Conservation (phyloP, 805 yeast species). For the Barnettozyma salicaria region DNA sequence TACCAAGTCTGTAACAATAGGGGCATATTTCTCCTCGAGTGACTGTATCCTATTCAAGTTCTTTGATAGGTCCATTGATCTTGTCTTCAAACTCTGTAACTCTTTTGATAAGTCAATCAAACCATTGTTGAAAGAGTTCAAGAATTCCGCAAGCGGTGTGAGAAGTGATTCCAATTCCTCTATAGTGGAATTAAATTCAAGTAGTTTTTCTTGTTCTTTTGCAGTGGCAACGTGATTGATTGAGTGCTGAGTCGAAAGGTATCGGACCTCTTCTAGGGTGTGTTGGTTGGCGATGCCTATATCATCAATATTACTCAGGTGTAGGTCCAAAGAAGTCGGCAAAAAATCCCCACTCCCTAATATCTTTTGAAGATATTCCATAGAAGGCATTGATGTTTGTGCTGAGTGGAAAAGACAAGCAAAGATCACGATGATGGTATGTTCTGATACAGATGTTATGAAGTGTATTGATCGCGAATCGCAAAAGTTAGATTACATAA, state of each 20-base stretch:
- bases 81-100: slow-evolving; percentile 51
- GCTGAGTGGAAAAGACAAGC: too few relatives aligned
- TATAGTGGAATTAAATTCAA: slow-evolving; percentile 16
- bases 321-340: neutral
- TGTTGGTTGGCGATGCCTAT: slow-evolving; percentile 2
- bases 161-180: slow-evolving; percentile 24
- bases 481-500: too few relatives aligned
- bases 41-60: slow-evolving; percentile 43
- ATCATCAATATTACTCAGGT: neutral
- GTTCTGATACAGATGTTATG: too few relatives aligned
- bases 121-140: slow-evolving; percentile 52
- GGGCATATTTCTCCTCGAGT: slow-evolving; percentile 52
- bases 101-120: slow-evolving; percentile 51
- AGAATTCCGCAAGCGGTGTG: slow-evolving; percentile 46
- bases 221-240: slow-evolving; percentile 7
- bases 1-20: slow-evolving; percentile 67
- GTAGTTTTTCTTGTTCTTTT: slow-evolving; percentile 14
- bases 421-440: too few relatives aligned
- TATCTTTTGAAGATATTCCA: neutral
- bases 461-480: too few relatives aligned
- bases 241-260: slow-evolving; percentile 8
- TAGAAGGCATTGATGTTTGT: neutral
- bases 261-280: slow-evolving; percentile 9
- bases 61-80: slow-evolving; percentile 43
- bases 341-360: slow-evolving; percentile 3